Base-by-base conservation (phyloP, 768 basidiomycete species). In the Pleurotus tuoliensis region DNA sequence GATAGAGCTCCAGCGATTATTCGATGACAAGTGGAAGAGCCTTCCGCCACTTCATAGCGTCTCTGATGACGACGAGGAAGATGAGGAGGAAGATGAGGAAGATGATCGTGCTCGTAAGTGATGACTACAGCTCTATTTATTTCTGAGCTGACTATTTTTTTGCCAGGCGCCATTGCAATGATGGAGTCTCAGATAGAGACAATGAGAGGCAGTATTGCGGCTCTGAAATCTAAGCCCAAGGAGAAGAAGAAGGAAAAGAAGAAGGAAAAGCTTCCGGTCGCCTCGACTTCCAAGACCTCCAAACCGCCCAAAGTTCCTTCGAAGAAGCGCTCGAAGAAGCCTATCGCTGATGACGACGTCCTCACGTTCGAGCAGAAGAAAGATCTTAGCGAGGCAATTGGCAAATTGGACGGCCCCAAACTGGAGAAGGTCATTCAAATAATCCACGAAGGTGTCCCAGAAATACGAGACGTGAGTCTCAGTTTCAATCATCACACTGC, bases 321-420 rank as follows among this genome's bases (percentile, higher is more conserved):
- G 40, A 85, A 84, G 74, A 86, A 85, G 72, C 83, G 80, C 65
- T 62, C 72, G 34, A 90, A 90, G 78, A 89, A 88, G 68, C 76
- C 78, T 39, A 69, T 84, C 44, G 72, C 81, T 8, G 90, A 92
- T 62, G 88, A 92, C 63, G 91, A 94, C 56, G 85, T 88, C 47
- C 79, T 98, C 38, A 89, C 92, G 51, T 92, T 96, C 69, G 92
- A 94, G 62, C 96, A 98, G 78, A 99, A 99, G 87, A 94, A 97
- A 73, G 94, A 98, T 67, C 76, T 99, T 56, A 96, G 94, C 66
- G 94, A 98, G 71, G 91, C 94, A 51, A 99, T 99, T 62, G 81
- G 82, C 58, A 82, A 82, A 64, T 83, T 97, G 22, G 92, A 97
- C 61, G 94, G 87, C 18, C 69, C 79, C 51, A 90, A 89, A 67